Percentiles rank a stretch among this genome's conserved stretches.
phyloP scores from a whole-genome alignment of 495 filamentous ascomycete genomes.

The Tirmania nivea region DNA sequence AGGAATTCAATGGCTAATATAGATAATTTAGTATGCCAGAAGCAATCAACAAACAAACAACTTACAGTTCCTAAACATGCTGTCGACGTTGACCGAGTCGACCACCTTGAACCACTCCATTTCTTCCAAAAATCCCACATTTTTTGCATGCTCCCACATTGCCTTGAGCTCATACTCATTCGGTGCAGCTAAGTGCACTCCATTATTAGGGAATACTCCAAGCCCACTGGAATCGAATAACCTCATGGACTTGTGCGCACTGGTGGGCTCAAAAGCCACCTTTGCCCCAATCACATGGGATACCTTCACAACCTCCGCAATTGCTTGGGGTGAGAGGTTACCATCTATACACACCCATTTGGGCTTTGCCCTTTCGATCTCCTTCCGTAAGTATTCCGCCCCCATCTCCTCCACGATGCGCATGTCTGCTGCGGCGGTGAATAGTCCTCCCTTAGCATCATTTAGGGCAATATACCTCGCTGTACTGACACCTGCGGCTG shows the following conservation, averaged over 20 bases:
- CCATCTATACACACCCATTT: slow-evolving; percentile 12
- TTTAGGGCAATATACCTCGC: slow-evolving; percentile 86
- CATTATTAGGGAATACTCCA: slow-evolving; percentile 36
- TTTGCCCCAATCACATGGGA: not conserved
- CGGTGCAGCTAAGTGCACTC: slow-evolving; percentile 51
- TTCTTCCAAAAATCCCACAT: slow-evolving; percentile 41
- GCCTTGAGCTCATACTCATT: slow-evolving; percentile 61
- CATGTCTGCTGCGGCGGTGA: slow-evolving; percentile 90
- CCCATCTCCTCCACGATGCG: slow-evolving; percentile 44
- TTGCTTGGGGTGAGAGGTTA: slow-evolving; percentile 4
- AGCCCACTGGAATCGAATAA: slow-evolving; percentile 34
- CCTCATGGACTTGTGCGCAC: slow-evolving; percentile 46
- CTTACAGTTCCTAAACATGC: slow-evolving; percentile 5
- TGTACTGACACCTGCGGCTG: slow-evolving; percentile 32
- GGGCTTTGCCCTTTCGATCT: not conserved
- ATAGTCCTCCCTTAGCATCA: slow-evolving; percentile 54
- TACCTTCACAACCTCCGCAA: slow-evolving; percentile 4
- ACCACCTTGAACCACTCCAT: slow-evolving; percentile 58
- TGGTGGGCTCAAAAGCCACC: slow-evolving; percentile 86
- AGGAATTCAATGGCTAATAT: too few species aligned
- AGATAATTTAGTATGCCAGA: too few species aligned
- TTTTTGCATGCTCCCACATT: slow-evolving; percentile 39
- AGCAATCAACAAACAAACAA: too few species aligned
- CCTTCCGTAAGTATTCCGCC: slow-evolving; percentile 1
- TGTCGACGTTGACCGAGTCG: slow-evolving; percentile 40